Evolutionary conservation across 2,329 filamentous ascomycete genomes (phyloP).

Genomic region (Sodiomyces alkalinus): DNA sequence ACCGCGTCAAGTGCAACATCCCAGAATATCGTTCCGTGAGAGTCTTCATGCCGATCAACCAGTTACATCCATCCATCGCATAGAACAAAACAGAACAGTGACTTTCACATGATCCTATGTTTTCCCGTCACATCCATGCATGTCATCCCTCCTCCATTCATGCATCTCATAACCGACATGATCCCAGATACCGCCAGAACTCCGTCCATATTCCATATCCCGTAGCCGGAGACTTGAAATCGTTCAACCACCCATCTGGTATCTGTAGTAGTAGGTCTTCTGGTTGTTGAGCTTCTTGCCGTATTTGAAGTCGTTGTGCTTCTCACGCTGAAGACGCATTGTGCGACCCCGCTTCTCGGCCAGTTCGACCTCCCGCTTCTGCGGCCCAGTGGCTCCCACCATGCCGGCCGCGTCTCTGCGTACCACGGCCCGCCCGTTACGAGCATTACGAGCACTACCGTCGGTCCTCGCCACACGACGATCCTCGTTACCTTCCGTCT

Average conservation of each 20-base stretch:
- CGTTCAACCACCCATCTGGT: slow-evolving; percentile 25
- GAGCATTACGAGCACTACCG: slow-evolving; percentile 9
- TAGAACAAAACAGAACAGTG: no score
- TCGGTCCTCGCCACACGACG: slow-evolving; percentile 20
- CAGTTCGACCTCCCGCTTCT: slow-evolving; percentile 52
- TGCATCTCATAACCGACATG: background rate
- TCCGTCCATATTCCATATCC: no score
- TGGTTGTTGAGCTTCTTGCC: slow-evolving; percentile 71
- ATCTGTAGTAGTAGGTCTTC: slow-evolving; percentile 41
- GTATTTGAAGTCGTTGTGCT: slow-evolving; percentile 52
- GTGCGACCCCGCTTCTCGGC: slow-evolving; percentile 56
- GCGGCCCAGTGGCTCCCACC: slow-evolving; percentile 59
- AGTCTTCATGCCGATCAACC: no score
- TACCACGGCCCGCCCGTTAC: slow-evolving; percentile 38
- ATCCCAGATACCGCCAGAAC: background rate
- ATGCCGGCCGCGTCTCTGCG: slow-evolving; percentile 63
- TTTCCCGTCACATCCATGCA: no score
- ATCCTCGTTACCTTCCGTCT: slow-evolving; percentile 15
- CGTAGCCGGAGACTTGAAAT: no score
- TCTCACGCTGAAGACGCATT: slow-evolving; percentile 44
- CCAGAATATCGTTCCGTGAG: no score
- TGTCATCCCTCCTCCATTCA: background rate
- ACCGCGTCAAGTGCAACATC: no score
- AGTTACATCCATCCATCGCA: no score
- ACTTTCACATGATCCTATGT: no score